Base-by-base conservation (phyloP, 192 early-diverging fungal genomes). In the Coemansia sp. region DNA sequence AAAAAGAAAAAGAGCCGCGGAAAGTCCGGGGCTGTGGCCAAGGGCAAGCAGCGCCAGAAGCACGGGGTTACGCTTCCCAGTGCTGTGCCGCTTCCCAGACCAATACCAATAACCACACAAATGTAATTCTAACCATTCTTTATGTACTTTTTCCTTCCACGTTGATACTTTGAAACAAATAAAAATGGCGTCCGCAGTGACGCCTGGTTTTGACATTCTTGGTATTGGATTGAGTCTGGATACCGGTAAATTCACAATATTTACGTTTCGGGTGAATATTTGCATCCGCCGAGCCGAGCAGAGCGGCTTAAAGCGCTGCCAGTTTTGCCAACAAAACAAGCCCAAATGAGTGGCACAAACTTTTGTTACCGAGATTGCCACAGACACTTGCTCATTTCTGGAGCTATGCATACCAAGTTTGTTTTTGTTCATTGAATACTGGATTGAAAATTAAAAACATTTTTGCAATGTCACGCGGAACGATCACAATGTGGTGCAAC, bases 111-210 rank as follows among this genome's bases (percentile, higher is more conserved):
- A 58, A 29, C 54, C 39, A 55, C 48, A n/a, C 60, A 65, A 58
- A 62, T 79, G 76, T 79, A 79, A 79, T 73, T 79, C 21, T 73
- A 71, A 9, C 32, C 32, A 35, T 35, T 35, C 32, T 35, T 19
- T 56, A 19, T 56, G 29, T 37, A 37, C 21, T 22, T 56, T 56
- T 56, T 56, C 52, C 52, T 11, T 24, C 14, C 23, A 15, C 54
- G 24, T 29, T 32, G 24, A n/a, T 27, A 56, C 9, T 14, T 25
- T 24, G 51, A 29, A 55, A 45, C 50, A 53, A 53, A 53, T 24
- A 53, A 53, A 35, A 47, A 29, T 41, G 41, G 41, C 41, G 41
- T 45, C 41, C 32, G 15, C 41, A 45, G 41, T n/a, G 41, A n/a
- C 15, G 4, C 14, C 14, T n/a, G 11, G 11, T 45, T 45, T 45